These are phyloP conservation scores for Eurotiales sp. DNA, from an alignment of 2,329 filamentous ascomycete species.

Conservation along the genomic window DNA sequence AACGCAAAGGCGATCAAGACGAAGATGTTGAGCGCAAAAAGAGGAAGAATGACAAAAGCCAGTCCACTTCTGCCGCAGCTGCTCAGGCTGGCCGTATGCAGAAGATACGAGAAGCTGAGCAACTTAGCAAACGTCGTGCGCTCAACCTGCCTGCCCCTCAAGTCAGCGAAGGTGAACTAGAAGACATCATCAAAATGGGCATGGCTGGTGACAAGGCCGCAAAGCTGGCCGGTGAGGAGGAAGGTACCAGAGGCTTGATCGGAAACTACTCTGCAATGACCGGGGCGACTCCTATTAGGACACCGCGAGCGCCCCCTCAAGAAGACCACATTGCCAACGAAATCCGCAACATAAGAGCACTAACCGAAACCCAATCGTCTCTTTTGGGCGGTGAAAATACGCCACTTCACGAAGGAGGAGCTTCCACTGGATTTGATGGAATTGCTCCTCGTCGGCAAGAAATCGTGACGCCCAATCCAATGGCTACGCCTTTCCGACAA, in stretches of 20 bases:
- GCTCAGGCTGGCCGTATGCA: slow-evolving; percentile 92
- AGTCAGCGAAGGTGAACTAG: slow-evolving; percentile 85
- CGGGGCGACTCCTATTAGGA: slow-evolving; percentile 81
- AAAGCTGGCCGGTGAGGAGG: slow-evolving; percentile 67
- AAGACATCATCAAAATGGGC: slow-evolving; percentile 99
- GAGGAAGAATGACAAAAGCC: slow-evolving; percentile 82
- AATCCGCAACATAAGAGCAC: slow-evolving; percentile 84
- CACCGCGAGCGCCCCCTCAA: slow-evolving; percentile 83
- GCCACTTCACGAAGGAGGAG: slow-evolving; percentile 73
- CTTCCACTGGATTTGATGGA: slow-evolving; percentile 84
- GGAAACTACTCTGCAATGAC: slow-evolving; percentile 82
- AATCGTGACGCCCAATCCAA: slow-evolving; percentile 87
- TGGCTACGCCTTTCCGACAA: slow-evolving; percentile 81
- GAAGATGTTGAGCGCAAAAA: slow-evolving; percentile 77
- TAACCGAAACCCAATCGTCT: slow-evolving; percentile 91
- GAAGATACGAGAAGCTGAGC: slow-evolving; percentile 90
- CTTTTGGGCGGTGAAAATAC: slow-evolving; percentile 92
- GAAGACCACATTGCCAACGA: slow-evolving; percentile 97
- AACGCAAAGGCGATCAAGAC: slow-evolving; percentile 88
- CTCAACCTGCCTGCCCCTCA: slow-evolving; percentile 85
- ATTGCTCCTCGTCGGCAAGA: slow-evolving; percentile 75
- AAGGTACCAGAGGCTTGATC: slow-evolving; percentile 78
- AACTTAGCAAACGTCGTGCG: slow-evolving; percentile 84
- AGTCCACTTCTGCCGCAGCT: slow-evolving; percentile 70
- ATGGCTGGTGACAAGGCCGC: slow-evolving; percentile 86